phyloP scores from a whole-genome alignment of 495 filamentous ascomycete species.

The Hypoxylon subgilvum region DNA sequence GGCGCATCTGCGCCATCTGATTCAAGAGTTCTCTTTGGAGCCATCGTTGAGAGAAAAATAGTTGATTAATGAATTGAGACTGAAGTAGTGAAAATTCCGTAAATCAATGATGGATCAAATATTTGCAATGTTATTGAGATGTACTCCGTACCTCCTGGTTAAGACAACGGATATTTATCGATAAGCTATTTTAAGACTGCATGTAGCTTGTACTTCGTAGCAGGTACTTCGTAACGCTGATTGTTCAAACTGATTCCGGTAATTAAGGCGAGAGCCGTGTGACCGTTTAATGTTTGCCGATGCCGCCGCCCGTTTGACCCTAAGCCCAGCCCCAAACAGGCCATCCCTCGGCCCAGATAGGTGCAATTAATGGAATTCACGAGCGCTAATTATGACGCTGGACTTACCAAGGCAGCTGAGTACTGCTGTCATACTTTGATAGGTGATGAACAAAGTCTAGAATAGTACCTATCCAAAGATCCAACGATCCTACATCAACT shows the following conservation, averaged over 20 bases:
- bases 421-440: constrained; percentile 26
- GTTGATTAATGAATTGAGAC: neutral
- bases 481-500: constrained; percentile 20
- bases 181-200: constrained; percentile 4
- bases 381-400: constrained; percentile 36
- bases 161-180: constrained; percentile 3
- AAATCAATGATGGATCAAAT: neutral
- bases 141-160: too few species aligned
- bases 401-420: constrained; percentile 24
- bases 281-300: constrained; percentile 17
- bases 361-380: constrained; percentile 16
- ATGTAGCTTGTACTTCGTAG: constrained; percentile 4
- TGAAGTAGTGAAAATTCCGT: neutral
- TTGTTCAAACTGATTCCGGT: constrained; percentile 13
- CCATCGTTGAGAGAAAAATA: constrained; percentile 55
- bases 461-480: too few species aligned
- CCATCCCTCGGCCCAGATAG: constrained; percentile 15
- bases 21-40: constrained; percentile 66
- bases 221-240: constrained; percentile 4
- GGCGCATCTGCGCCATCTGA: constrained; percentile 45
- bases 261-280: constrained; percentile 5
- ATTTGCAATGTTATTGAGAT: too few species aligned
- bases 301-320: too few species aligned
- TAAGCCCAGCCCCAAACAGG: constrained; percentile 15
- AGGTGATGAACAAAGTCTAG: constrained; percentile 29